Base-by-base conservation (phyloP, 495 filamentous ascomycete genomes). In the Neurospora sublineolata region DNA sequence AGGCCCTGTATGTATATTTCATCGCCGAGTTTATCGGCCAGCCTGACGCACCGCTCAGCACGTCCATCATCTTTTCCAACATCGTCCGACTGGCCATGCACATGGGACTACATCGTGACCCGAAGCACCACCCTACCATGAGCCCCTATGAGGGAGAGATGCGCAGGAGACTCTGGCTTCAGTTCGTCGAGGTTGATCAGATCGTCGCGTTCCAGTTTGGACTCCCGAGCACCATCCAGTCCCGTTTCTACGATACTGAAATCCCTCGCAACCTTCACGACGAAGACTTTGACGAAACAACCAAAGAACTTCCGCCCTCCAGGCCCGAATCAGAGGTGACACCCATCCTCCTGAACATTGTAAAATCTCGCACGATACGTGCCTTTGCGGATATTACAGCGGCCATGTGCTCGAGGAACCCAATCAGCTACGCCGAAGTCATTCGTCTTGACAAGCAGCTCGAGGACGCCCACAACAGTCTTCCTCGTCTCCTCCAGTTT, bases 51-150 rank as follows among this genome's bases (percentile, higher is more conserved):
- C 75, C 78, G n/a, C 79, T 81, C 27, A 82, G 79, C 58, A 76
- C 76, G n/a, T 82, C 82, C 68, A 73, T 83, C 16, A 74, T 85
- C 3, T 69, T 85, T 2, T 76, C 79, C 14, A 76, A 83, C 0
- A 76, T 76, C 1, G 73, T 83, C 14, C 77, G 79, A 7, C 74
- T 82, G 4, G 79, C 81, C 12, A 80, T 83, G 77, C 79, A 80
- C 41, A 81, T 81, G 79, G 82, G 82, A 4, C 75, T 81, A 40
- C 82, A 83, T 68, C 79, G 81, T 1, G 82, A 83, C 46, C 78
- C 80, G 2, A 75, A 71, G 6, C 79, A 83, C 72, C 82, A 79
- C 42, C 73, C 77, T 1, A 76, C 72, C 33, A 79, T 83, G 33
- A 74, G 80, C 1, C 74, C 77, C 1, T 79, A 77, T 58, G 76